These are phyloP conservation scores for Vickermania spadyakhi DNA, from an alignment of 208 protist genomes.

Conservation along the genomic window DNA sequence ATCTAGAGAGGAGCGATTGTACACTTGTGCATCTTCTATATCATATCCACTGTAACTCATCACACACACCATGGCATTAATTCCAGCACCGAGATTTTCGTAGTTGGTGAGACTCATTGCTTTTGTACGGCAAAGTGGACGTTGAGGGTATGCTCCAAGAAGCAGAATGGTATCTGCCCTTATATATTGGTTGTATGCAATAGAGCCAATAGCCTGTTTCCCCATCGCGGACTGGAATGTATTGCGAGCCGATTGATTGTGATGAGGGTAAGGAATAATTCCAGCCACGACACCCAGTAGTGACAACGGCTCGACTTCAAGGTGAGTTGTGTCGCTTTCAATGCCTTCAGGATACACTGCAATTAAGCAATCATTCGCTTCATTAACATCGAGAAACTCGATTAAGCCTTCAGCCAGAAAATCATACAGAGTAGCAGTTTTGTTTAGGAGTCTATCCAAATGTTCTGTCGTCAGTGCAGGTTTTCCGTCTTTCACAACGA, in stretches of 20 bases:
- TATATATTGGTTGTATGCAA: conserved; percentile 93
- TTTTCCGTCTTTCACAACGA: conserved; percentile 50
- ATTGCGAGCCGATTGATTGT: conserved; percentile 99
- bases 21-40: conserved; percentile 99
- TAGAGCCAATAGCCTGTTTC: conserved; percentile 98
- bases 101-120: conserved; percentile 96
- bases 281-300: conserved; percentile 90
- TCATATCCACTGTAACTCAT: conserved; percentile 99
- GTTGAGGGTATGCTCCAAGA: conserved; percentile 97
- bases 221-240: conserved; percentile 99
- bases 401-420: conserved; percentile 91
- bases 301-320: conserved; percentile 89
- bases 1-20: conserved; percentile 96
- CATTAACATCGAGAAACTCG: conserved; percentile 99
- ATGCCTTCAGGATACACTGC: conserved; percentile 91
- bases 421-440: conserved; percentile 71
- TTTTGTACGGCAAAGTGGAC: conserved; percentile 94
- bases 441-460: conserved; percentile 40
- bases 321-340: conserved; percentile 78
- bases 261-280: conserved; percentile 99
- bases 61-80: conserved; percentile 99
- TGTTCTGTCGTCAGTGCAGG: conserved; percentile 51
- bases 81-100: conserved; percentile 97
- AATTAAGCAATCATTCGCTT: conserved; percentile 97
- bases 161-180: conserved; percentile 99